phyloP scores from a whole-genome alignment of 2,329 filamentous ascomycete species.

The Pestalotiopsis sp. region DNA sequence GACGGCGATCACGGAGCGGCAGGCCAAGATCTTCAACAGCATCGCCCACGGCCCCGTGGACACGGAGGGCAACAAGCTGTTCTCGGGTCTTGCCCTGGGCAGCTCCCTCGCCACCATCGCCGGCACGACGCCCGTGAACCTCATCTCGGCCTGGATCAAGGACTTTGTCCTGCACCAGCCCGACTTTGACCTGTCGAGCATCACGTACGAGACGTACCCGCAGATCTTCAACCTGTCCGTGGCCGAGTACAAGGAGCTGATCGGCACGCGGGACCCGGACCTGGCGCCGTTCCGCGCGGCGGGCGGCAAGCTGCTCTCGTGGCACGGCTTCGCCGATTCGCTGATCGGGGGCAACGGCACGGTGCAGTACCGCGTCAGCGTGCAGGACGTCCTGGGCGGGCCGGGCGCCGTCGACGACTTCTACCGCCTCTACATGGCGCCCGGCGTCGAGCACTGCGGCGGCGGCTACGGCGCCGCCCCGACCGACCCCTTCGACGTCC shows the following conservation, averaged over 20 bases:
- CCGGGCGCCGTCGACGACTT: slow-evolving; percentile 15
- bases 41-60: slow-evolving; percentile 13
- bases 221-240: slow-evolving; percentile 5
- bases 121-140: neutral
- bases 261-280: slow-evolving; percentile 2
- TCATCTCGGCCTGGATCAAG: neutral
- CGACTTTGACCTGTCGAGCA: slow-evolving; percentile 4
- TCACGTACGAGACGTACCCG: slow-evolving; percentile 6
- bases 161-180: slow-evolving; percentile 6
- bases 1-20: slow-evolving; percentile 9
- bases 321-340: slow-evolving; percentile 24
- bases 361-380: slow-evolving; percentile 30
- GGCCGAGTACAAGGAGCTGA: neutral
- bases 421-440: slow-evolving; percentile 8
- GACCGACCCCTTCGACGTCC: neutral
- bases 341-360: slow-evolving; percentile 29
- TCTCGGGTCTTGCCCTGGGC: slow-evolving; percentile 4
- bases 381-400: slow-evolving; percentile 25
- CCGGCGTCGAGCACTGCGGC: slow-evolving; percentile 6
- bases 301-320: slow-evolving; percentile 10
- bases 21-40: slow-evolving; percentile 12
- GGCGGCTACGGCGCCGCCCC: slow-evolving; percentile 8
- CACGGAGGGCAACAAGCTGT: slow-evolving; percentile 11
- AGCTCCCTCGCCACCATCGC: neutral
- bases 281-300: neutral